Evolutionary conservation across 345 rosid genomes (phyloP).

Genomic region (Eucalyptus shirleyi): DNA sequence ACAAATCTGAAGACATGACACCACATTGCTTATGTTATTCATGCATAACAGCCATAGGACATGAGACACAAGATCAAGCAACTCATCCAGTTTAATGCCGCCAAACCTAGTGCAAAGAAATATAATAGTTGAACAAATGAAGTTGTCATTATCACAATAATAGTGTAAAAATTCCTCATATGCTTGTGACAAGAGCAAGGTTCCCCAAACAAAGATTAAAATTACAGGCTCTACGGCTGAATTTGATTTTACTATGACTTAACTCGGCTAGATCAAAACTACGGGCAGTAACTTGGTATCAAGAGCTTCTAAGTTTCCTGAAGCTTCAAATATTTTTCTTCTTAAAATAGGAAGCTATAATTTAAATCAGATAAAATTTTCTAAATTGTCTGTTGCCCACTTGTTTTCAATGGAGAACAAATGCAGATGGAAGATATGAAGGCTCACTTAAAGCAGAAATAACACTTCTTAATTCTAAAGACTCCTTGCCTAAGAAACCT

Average conservation of each 20-base stretch:
- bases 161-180: neutral
- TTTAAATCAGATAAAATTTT: neutral
- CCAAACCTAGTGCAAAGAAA: neutral
- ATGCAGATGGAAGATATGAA: neutral
- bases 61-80: neutral
- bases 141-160: neutral
- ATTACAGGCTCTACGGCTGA: neutral
- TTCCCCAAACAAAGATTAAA: neutral
- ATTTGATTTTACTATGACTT: neutral
- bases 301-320: neutral
- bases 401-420: neutral
- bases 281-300: neutral
- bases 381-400: neutral
- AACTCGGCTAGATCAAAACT: neutral
- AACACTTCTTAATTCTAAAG: neutral
- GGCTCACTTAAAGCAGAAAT: neutral
- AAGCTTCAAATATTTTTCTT: neutral
- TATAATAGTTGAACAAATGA: neutral
- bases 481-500: neutral
- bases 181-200: neutral
- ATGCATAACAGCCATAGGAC: neutral
- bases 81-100: neutral
- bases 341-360: neutral
- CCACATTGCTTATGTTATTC: neutral
- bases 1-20: conserved; percentile 23